These are phyloP conservation scores for Immersiporthe knoxdaviesiana DNA, from an alignment of 2,329 filamentous ascomycete genomes.

Conservation along the genomic window DNA sequence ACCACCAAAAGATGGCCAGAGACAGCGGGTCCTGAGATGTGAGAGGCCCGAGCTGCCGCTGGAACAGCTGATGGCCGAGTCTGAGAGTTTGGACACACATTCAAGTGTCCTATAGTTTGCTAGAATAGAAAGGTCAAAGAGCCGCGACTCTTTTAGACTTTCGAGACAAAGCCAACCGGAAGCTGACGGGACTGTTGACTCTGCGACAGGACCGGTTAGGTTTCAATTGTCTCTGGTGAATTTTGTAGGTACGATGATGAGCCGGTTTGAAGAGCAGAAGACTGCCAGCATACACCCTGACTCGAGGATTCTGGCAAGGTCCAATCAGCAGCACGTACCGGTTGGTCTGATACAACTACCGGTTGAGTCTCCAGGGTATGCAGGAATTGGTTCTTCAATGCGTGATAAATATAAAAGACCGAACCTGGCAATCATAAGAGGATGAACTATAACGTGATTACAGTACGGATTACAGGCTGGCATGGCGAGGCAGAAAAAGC, in stretches of 20 bases:
- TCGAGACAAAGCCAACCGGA: background rate
- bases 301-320: background rate
- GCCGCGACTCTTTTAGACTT: background rate
- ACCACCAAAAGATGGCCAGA: background rate
- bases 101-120: background rate
- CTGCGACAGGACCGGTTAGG: background rate
- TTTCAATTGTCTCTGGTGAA: conserved; percentile 1
- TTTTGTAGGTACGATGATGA: background rate
- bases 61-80: background rate
- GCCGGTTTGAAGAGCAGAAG: background rate
- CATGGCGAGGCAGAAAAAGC: background rate
- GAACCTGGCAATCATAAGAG: background rate
- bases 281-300: conserved; percentile 5
- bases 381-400: background rate
- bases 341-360: background rate
- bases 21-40: background rate
- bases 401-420: background rate
- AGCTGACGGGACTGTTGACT: background rate
- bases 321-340: background rate
- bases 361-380: background rate
- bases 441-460: background rate
- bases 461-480: background rate
- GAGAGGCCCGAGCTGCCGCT: background rate
- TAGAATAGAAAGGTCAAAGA: background rate
- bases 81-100: background rate